A percentile compares a stretch with the other conserved stretches of the same genome.
phyloP scores from a whole-genome alignment of 371 early-diverging fungal species.

The Catenaria anguillulae region DNA sequence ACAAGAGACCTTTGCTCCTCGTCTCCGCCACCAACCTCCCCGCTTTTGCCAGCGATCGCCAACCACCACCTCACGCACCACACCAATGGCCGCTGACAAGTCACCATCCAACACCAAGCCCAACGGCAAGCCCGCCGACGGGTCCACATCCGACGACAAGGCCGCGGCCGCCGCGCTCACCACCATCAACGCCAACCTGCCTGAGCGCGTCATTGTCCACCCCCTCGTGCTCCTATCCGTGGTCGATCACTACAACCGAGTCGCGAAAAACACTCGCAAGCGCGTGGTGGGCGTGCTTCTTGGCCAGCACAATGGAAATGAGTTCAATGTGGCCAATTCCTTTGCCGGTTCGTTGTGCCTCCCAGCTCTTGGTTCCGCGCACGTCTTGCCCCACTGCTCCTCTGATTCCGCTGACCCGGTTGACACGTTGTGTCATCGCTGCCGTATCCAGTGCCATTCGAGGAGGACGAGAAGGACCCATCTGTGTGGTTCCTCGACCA shows the following conservation, averaged over 20 bases:
- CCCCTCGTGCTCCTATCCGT: slow-evolving; percentile 97
- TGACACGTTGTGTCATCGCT: background rate
- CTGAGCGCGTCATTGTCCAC: slow-evolving; percentile 69
- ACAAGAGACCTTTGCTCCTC: too few relatives aligned
- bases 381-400: background rate
- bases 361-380: background rate
- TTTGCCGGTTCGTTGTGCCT: slow-evolving; percentile 84
- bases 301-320: slow-evolving; percentile 78
- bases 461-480: slow-evolving; percentile 96
- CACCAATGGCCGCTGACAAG: too few relatives aligned
- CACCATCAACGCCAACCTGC: background rate
- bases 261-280: slow-evolving; percentile 85
- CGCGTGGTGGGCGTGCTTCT: slow-evolving; percentile 99
- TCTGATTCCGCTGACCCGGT: background rate
- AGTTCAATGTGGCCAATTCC: slow-evolving; percentile 93
- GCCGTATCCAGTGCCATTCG: slow-evolving; percentile 78
- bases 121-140: too few relatives aligned
- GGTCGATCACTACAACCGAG: slow-evolving; percentile 98
- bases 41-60: too few relatives aligned
- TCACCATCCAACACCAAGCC: too few relatives aligned
- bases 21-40: too few relatives aligned
- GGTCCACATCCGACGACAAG: too few relatives aligned
- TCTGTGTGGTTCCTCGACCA: slow-evolving; percentile 98
- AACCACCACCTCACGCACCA: too few relatives aligned
- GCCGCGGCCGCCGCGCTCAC: background rate